Evolutionary conservation across 495 filamentous ascomycete species (phyloP), one percentile per base, ranked within the genome.

Genomic region (Aspergillus nidulans): DNA sequence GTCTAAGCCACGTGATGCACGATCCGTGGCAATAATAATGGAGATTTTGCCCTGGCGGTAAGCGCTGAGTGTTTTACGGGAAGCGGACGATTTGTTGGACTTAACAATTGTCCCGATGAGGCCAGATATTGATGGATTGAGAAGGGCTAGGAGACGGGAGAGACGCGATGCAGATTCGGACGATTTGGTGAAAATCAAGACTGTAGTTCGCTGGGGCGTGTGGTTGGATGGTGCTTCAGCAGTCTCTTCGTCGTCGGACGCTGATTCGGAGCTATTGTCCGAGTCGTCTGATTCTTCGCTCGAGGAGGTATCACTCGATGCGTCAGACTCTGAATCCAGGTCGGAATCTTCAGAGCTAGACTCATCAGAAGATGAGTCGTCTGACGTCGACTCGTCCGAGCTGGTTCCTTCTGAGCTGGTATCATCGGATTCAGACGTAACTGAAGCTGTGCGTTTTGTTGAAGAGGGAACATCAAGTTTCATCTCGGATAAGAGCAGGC

Each of bases 1-100:
- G 65, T 98, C 94, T n/a, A 98, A 83, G 63, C 94, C 94, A 42
- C 95, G 88, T 1, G 92, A 87, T 1, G 92, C 91, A 21, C 92
- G 86, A 64, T 98, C 94, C 0, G 94, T 94, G 8, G 92, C 90
- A 34, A 97, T 85, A 9, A 97, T 83, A 38, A 96, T 79, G 2
- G 81, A 82, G 3, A 88, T 70, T 47, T 85, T 85, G 52, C 80
- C 81, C 21, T 75, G 67, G 12, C 77, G 69, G 69, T 91, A 92
- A 6, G 79, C 78, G 15, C 75, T 69, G 23, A 95, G 71, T 0
- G 83, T 85, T 53, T 81, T 81, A 23, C 85, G 83, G 16, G 80
- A 77, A 2, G 79, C 71, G 4, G 85, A 85, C 30, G 81, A 84
- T 13, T 85, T 85, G 18, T 84, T 82, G 0, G 89, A 90, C 61